Base-by-base conservation (phyloP, 2,329 filamentous ascomycete genomes). In the Aspergillus puulaauensis region DNA sequence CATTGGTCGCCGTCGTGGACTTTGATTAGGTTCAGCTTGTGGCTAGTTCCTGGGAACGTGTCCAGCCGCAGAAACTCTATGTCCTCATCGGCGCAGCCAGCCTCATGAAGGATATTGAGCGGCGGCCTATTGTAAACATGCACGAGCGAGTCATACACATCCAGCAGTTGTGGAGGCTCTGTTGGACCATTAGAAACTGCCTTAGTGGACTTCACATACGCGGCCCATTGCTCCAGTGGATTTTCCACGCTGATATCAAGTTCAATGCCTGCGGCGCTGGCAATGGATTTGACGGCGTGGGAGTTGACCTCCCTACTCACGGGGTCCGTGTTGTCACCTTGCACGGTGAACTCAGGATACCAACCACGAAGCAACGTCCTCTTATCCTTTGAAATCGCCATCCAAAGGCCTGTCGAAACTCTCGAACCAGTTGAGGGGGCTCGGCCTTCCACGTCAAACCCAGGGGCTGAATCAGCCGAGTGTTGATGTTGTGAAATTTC, bases 211-310 rank as follows among this genome's bases (percentile, higher is more conserved):
- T 66, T 66, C 4, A 79, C 64, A 7, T 76, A 72, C 19, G 76
- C 67, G 15, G 66, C 67, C 86, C 85, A 90, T 45, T 84, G 75
- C 5, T 78, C 72, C 2, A 79, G 58, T 0, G 85, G 75, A 52
- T 87, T 78, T 60, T 89, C 85, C 21, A 95, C 80, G 48, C 87
- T 85, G 0, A 88, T 81, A 69, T 96, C 90, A 3, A 96, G 76
- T 11, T 88, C 83, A 2, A 90, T 79, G 3, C 88, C 75, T 3
- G 87, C 72, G 4, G 80, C 68, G 5, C 61, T 65, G 14, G 70
- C 69, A 43, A 78, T 69, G 5, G 74, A 78, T 68, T 90, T 93
- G 52, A 96, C 76, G 1, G 86, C 87, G 66, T 86, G 82, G 0
- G 82, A 74, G 66, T 87, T 88, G 52, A 83, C 70, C 47, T 80